Base-by-base conservation (phyloP, 2,329 filamentous ascomycete species). In the Fusarium agapanthi region DNA sequence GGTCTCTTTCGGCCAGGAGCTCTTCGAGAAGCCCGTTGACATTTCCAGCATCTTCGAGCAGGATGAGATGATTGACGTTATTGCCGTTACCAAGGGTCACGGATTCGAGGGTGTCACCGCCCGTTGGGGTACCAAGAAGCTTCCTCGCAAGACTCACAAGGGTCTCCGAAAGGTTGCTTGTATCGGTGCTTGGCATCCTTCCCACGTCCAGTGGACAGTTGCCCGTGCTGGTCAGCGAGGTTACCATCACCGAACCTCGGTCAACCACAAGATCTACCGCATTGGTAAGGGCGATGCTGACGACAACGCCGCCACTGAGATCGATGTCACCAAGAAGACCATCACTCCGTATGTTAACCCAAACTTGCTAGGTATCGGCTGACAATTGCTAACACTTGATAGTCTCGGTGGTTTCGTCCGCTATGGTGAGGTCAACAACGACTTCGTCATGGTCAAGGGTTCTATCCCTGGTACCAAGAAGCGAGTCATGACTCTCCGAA, bases 241-340 rank as follows among this genome's bases (percentile, higher is more conserved):
- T 90, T 99, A 99, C 92, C 96, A 99, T 87, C 96, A 99, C 90
- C 95, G 96, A 93, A 99, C 96, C 83, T 98, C 96, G 76, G 93
- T 96, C 89, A 99, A 99, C 93, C 96, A 99, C 94, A 99, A 99
- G 93, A 87, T 99, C 84, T 99, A 98, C 94, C 94, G 96, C 79
- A 93, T 99, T 80, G 96, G 95, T 84, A 97, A 96, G 92, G 95
- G 90, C 81, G 89, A 89, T 78, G 94, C 96, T 81, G 94, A 96
- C 84, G 92, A 92, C 85, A 98, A 95, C 87, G 96, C 94, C 80
- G 93, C 95, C 67, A 99, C 96, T 77, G 94, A 98, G 76, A 91
- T 95, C 83, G 96, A 99, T 83, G 91, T 97, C 84, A 97, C 95
- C 88, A 98, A 98, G 93, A 99, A 99, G 93, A 92, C 90, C 85